Base-by-base conservation (phyloP, 2,329 filamentous ascomycete species). In the Zymoseptoria passerinii region DNA sequence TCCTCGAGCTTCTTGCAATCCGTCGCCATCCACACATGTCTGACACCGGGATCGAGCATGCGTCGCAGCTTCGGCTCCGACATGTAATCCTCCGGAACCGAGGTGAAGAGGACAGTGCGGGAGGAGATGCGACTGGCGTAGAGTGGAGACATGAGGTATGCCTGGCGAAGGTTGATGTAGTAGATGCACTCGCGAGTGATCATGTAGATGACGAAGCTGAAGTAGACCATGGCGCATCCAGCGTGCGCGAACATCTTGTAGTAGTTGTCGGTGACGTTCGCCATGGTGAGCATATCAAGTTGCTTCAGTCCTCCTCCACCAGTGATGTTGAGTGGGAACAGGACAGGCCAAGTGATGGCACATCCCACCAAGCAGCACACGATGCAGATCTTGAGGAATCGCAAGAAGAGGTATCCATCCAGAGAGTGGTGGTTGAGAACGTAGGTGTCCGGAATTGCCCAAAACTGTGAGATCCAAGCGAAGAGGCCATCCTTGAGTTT, bases 131-230 rank as follows among this genome's bases (percentile, higher is more conserved):
- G 88, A 68, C 86, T 87, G 55, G 90, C 83, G 71, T 95, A 95
- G 52, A 89, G 79, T 9, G 91, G 90, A 9, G 90, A 92, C 57
- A 95, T 82, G 48, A 95, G 83, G 75, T 95, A 96, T 0, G 92
- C 92, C 75, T 97, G 92, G 63, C 92, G 88, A 54, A 97, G 76
- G 69, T 95, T 95, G 77, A 96, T 88, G 74, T 90, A 95, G 80
- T 87, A 96, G 66, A 97, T 88, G 70, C 84, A 86, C 74, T 97
- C 92, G 58, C 92, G 83, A 57, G 91, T 88, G 62, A 97, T 84
- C 69, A 90, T 86, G 75, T 89, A 94, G 73, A 97, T 87, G 64
- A 97, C 81, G 71, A 97, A 97, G 51, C 79, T 83, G 73, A 88
- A 91, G 75, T 90, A 97, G 53, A 92, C 73, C 84, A 90, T 96